Base-by-base conservation (phyloP, 768 basidiomycete genomes). In the Xerocomus potaroensis region DNA sequence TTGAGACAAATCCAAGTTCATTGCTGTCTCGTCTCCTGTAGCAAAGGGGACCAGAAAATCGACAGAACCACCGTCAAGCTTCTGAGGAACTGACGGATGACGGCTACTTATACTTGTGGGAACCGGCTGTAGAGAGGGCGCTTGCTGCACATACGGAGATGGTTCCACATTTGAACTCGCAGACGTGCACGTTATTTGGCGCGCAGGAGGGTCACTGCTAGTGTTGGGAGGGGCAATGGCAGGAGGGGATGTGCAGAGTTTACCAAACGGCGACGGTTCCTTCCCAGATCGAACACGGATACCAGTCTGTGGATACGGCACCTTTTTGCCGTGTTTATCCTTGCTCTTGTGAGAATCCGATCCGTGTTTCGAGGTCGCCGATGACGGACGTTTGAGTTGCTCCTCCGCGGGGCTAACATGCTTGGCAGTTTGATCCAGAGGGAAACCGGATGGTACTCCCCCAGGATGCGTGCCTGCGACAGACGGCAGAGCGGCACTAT, bases 231-330 rank as follows among this genome's bases (percentile, higher is more conserved):
- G 43, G 7, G 47, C 35, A 21, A 59, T 32, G 19, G 47, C 23
- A 24, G 51, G 11, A 18, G 47, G 29, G 2, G 49, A 32, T 21
- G 42, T 35, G 7, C 47, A 51, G 1, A 50, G 21, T 34, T 54
- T 62, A 3, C 33, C 41, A 26, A 61, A 53, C 19, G 60, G 57
- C 12, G 63, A 50, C 24, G 48, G 44, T 7, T 67, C 63, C 49
- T 71, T 71, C 35, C 66, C 68, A 23, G 69, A 59, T 12, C 77
- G 70, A 9, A 74, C 63, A 14, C 79, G 77, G 35, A 77, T 67
- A 30, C 78, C 77, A 9, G 74, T 60, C 19, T 70, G 48, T 14
- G 77, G 76, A 37, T 75, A 72, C 11, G 54, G 52, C 2, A 31
- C 18, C 53, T 72, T 77, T 66, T 75, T 76, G 43, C 62, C 50